Evolutionary conservation across 2,329 filamentous ascomycete species (phyloP).

Genomic region (Aspergillus nomiae): DNA sequence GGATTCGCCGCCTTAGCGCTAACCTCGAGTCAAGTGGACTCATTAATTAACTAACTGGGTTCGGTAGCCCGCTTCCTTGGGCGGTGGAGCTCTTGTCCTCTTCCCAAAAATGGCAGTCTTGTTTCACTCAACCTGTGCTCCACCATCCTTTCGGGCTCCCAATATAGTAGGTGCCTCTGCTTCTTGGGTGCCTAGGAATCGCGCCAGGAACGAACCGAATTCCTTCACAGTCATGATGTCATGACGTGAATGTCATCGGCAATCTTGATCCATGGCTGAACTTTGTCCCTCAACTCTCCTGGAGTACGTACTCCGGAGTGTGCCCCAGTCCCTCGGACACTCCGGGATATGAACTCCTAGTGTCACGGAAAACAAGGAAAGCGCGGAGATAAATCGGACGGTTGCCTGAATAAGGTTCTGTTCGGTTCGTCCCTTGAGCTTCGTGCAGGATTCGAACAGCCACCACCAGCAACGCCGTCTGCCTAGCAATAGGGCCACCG

Average conservation of each 20-base stretch:
- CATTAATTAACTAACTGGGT: neutral
- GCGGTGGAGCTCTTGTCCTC: neutral
- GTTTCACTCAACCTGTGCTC: constrained; percentile 2
- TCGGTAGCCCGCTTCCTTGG: neutral
- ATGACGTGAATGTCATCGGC: constrained; percentile 4
- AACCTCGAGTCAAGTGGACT: neutral
- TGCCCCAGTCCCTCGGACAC: neutral
- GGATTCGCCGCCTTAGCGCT: neutral
- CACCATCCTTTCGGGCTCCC: neutral
- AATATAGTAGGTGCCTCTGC: neutral
- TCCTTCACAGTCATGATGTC: constrained; percentile 4
- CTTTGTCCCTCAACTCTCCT: neutral
- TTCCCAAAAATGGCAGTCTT: neutral
- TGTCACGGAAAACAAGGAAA: neutral
- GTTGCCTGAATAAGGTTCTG: constrained; percentile 2
- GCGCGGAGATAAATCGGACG: constrained; percentile 1
- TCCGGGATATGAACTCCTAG: neutral
- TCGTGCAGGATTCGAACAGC: neutral
- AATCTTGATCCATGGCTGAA: neutral
- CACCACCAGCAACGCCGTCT: neutral
- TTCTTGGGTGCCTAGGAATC: neutral
- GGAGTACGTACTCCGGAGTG: no score
- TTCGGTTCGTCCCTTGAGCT: neutral
- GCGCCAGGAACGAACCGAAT: constrained; percentile 8
- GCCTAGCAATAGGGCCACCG: neutral